Conservation (phyloP, 495 filamentous ascomycete genomes). For the Lasiosphaeriaceae sp. region DNA sequence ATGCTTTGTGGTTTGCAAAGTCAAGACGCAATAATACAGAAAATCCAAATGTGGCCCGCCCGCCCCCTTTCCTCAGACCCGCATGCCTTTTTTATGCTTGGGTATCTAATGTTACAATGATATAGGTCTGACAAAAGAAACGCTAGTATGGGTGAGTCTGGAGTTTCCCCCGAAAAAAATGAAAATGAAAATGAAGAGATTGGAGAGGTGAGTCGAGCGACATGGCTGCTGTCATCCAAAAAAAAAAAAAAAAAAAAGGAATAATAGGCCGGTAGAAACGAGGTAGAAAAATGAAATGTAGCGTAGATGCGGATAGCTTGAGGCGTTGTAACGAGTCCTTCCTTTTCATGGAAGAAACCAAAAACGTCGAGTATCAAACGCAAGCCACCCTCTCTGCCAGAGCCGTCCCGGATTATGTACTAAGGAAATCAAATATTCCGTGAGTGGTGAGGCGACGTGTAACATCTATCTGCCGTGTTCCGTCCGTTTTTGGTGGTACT, state of each 20-base stretch:
- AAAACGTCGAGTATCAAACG: constrained; percentile 1
- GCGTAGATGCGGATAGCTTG: background rate
- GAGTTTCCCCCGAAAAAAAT: background rate
- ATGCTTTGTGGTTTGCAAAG: background rate
- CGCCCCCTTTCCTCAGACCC: background rate
- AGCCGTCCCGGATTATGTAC: constrained; percentile 3
- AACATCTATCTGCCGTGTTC: background rate
- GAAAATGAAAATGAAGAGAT: background rate
- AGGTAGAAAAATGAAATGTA: constrained; percentile 14
- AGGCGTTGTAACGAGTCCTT: background rate
- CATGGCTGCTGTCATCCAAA: background rate
- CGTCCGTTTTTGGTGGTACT: constrained; percentile 1
- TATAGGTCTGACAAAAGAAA: constrained; percentile 21
- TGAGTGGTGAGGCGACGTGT: constrained; percentile 24
- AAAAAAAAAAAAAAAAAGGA: background rate
- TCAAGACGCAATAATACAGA: background rate
- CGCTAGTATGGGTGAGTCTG: background rate
- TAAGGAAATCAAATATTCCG: constrained; percentile 10
- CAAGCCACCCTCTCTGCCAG: constrained; percentile 1
- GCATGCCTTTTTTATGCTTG: constrained; percentile 13
- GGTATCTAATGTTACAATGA: constrained; percentile 27
- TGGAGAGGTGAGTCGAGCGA: background rate
- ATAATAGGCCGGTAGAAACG: background rate
- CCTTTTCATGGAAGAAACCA: background rate
- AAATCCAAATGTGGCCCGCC: constrained; percentile 2